Conservation (phyloP, 257 asterid species). For the Capsicum rhomboideum region DNA sequence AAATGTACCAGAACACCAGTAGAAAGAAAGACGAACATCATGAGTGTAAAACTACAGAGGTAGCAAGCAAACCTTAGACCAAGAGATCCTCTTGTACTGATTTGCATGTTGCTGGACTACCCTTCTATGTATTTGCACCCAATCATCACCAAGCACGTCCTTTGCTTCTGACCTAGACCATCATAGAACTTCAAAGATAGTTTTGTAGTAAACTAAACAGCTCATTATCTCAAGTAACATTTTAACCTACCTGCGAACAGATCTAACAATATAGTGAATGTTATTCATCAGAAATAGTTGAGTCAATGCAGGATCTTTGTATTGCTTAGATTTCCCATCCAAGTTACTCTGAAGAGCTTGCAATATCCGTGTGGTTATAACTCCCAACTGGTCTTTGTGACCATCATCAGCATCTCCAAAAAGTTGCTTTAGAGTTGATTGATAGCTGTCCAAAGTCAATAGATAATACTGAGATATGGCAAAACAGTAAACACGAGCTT, state of each 20-base stretch:
- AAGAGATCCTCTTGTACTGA: conserved; percentile 91
- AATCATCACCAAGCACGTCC: conserved; percentile 88
- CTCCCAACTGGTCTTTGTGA: conserved; percentile 53
- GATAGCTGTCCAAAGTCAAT: conserved; percentile 48
- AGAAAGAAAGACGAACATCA: neutral
- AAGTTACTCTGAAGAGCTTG: conserved; percentile 88
- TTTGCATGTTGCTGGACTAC: conserved; percentile 95
- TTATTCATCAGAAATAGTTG: conserved; percentile 92
- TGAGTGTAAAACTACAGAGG: neutral
- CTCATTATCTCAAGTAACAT: neutral
- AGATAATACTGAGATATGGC: neutral
- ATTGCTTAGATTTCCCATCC: conserved; percentile 90
- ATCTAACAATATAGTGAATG: conserved; percentile 88
- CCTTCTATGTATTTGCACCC: conserved; percentile 98
- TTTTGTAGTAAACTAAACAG: neutral
- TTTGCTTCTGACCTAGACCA: conserved; percentile 87
- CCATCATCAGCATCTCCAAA: conserved; percentile 48
- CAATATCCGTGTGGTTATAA: conserved; percentile 68
- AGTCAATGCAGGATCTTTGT: conserved; percentile 89
- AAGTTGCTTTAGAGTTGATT: conserved; percentile 77
- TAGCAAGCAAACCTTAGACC: conserved; percentile 68
- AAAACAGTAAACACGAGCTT: neutral
- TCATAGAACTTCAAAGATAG: neutral
- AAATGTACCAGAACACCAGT: neutral
- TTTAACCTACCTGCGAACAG: conserved; percentile 65